A percentile compares a stretch with the other conserved stretches of the same genome.
phyloP scores from a whole-genome alignment of 768 basidiomycete species.

The Mrakia frigida region DNA sequence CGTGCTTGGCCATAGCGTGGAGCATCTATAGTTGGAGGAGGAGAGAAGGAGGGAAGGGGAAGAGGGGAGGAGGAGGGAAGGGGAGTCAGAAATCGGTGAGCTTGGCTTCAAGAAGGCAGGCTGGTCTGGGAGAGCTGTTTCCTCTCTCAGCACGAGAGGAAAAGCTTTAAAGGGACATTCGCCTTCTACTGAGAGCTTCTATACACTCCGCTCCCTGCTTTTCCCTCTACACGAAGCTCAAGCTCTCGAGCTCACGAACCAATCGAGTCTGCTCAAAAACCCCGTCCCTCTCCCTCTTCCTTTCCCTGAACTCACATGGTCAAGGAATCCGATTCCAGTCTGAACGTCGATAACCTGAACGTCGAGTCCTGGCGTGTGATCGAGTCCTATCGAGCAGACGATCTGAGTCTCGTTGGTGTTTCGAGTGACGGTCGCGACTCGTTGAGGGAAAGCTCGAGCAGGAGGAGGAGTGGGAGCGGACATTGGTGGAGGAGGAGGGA shows the following conservation, averaged over 20 bases:
- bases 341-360: conserved; percentile 73
- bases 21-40: conserved; percentile 91
- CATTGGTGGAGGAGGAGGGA: background rate
- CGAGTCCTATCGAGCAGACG: conserved; percentile 72
- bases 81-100: conserved; percentile 8
- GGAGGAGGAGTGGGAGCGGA: conserved; percentile 14
- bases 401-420: conserved; percentile 91
- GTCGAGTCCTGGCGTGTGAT: conserved; percentile 61
- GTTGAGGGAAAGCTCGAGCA: conserved; percentile 5
- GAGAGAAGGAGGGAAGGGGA: background rate
- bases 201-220: too few relatives aligned
- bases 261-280: background rate
- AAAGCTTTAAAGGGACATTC: too few relatives aligned
- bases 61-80: background rate
- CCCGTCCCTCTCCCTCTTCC: background rate
- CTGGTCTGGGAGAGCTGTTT: background rate
- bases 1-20: conserved; percentile 92
- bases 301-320: conserved; percentile 64
- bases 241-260: background rate
- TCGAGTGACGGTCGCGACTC: conserved; percentile 56
- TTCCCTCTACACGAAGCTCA: background rate
- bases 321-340: conserved; percentile 97
- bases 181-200: too few relatives aligned
- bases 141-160: too few relatives aligned
- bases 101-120: conserved; percentile 1